phyloP scores from a whole-genome alignment of 2,329 filamentous ascomycete genomes.

The Xylariaceae sp. region DNA sequence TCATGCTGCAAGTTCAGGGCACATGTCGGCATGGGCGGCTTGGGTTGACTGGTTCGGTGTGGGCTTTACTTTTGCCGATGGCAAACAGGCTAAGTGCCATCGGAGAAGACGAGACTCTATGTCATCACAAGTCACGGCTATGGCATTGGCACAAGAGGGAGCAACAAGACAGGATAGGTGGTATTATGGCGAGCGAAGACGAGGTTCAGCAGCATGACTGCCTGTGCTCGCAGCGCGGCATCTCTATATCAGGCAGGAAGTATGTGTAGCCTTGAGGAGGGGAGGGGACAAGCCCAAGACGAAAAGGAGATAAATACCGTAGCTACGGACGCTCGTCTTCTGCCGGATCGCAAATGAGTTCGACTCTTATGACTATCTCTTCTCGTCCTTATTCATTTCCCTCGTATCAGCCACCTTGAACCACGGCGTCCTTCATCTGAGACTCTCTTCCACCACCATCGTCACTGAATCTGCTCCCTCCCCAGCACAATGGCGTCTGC shows the following conservation, averaged over 20 bases:
- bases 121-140: neutral
- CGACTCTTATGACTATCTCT: neutral
- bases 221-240: neutral
- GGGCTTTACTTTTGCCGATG: slow-evolving; percentile 1
- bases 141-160: neutral
- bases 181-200: neutral
- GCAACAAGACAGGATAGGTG: neutral
- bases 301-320: neutral
- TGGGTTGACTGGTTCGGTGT: neutral
- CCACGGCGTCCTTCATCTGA: neutral
- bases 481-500: neutral
- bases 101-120: neutral
- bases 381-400: neutral
- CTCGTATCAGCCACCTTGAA: neutral
- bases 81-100: neutral
- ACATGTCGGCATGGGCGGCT: neutral
- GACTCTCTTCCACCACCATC: neutral
- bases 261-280: neutral
- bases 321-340: neutral
- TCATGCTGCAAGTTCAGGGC: neutral
- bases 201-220: neutral
- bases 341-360: neutral
- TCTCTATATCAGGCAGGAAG: neutral
- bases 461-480: neutral
- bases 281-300: neutral